Evolutionary conservation across 176 grass and related monocot species (phyloP), one percentile per base, ranked within the genome.

Genomic region (Otatea glauca): DNA sequence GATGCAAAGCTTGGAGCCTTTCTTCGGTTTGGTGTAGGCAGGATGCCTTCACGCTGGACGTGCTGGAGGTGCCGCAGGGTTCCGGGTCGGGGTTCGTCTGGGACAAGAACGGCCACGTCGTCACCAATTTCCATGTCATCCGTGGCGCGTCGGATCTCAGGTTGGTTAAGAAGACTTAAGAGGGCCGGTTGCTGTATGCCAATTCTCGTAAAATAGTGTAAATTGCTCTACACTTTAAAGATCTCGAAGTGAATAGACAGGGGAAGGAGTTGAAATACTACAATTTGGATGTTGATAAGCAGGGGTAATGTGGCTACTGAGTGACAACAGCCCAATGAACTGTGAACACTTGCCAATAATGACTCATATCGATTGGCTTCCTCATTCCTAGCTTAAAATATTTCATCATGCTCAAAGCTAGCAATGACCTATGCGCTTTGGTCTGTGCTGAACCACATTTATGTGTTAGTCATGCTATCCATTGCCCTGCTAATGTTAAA

Each of bases 121-220:
- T 99, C 27, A 99, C 96, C 62, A 99, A 99, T 59, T 99, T 84
- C 53, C 96, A 99, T 91, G 96, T 96, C 72, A 99, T 99, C 80
- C 91, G 96, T 18, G 96, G 90, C 9, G 91, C 96, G 9, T 99
- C 96, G 0, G 96, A 99, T 75, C 89, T 99, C 55, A 96, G 96
- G 96, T 99, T 89, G 55, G 85, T 88, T 49, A 18, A 64, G 2
- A 18, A 64, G 2, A 58, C 4, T 80, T 13, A 1, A 49, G 10
- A 65, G 11, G 49, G 5, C 21, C 27, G 4, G 7, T 20, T 76
- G 5, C 44, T 86, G 2, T 21, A 32, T 27, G 24, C 24, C 27
- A 17, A n/a, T n/a, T 78, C 67, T 41, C 37, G 21, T 37, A 25
- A n/a, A 72, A 27, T 15, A 20, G 2, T 74, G 41, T 39, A 16